Evolutionary conservation across 2,329 filamentous ascomycete genomes (phyloP).

Genomic region (Cladosporium austrohemisphaericum): DNA sequence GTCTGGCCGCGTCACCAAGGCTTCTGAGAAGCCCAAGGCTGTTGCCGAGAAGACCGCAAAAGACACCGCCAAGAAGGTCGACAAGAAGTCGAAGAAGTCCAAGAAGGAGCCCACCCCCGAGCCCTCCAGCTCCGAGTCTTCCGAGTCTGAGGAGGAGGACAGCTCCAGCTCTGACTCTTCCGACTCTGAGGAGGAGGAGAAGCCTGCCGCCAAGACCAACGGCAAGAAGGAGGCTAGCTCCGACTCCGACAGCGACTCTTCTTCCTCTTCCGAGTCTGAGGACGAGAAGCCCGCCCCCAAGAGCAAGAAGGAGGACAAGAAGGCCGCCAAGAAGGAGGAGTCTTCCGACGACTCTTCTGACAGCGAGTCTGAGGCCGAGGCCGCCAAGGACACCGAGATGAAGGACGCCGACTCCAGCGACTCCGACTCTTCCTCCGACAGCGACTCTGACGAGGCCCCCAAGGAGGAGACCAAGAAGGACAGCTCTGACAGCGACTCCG

Average conservation of each 20-base stretch:
- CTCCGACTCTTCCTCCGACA: no score
- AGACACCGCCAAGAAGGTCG: conserved; percentile 45
- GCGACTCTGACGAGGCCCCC: conserved; percentile 4
- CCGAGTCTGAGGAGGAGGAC: conserved; percentile 11
- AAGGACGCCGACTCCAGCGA: conserved; percentile 18
- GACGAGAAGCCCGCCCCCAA: conserved; percentile 21
- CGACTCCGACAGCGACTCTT: conserved; percentile 10
- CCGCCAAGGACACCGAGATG: conserved; percentile 14
- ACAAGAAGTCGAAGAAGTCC: conserved; percentile 49
- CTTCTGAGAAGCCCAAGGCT: conserved; percentile 60
- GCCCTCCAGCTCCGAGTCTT: conserved; percentile 24
- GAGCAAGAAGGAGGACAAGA: conserved; percentile 33
- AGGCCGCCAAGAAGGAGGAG: conserved; percentile 22
- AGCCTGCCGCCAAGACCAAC: conserved; percentile 25
- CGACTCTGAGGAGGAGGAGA: conserved; percentile 40
- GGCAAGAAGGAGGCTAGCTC: conserved; percentile 15
- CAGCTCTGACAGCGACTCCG: conserved; percentile 17
- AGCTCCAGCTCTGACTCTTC: conserved; percentile 35
- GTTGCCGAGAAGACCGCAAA: conserved; percentile 49
- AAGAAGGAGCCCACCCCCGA: conserved; percentile 48
- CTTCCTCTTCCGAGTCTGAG: conserved; percentile 19
- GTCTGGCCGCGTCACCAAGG: conserved; percentile 64
- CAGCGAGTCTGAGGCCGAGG: conserved; percentile 8
- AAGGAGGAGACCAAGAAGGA: conserved; percentile 1
- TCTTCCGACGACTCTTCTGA: conserved; percentile 24